These are phyloP conservation scores for Betula pendula DNA, from an alignment of 306 rosid genomes.

Conservation along the genomic window DNA sequence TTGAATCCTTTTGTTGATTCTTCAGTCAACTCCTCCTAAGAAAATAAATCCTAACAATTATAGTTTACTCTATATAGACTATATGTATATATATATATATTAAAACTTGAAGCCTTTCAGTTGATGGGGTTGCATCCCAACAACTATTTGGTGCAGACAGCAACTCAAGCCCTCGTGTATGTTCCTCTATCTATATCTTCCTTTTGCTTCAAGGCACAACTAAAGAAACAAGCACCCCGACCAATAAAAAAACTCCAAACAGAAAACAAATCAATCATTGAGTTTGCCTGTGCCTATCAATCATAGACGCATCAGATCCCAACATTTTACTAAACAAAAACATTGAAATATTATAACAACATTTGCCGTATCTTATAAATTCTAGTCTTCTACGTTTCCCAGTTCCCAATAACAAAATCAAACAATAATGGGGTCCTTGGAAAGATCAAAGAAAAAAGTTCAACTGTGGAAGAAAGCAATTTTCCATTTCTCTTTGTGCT, in stretches of 20 bases:
- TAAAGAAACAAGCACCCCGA: constrained; percentile 43
- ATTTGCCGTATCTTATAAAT: constrained; percentile 27
- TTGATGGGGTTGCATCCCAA: constrained; percentile 69
- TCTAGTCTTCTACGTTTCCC: constrained; percentile 19
- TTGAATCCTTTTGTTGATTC: background rate
- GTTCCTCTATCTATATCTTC: constrained; percentile 27
- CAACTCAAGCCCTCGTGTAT: constrained; percentile 41
- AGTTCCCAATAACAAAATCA: constrained; percentile 24
- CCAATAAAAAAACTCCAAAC: constrained; percentile 38
- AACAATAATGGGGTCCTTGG: constrained; percentile 60
- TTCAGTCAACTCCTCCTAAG: constrained; percentile 16
- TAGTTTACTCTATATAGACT: no score
- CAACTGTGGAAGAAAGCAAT: constrained; percentile 86
- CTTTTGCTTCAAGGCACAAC: constrained; percentile 88
- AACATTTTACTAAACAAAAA: constrained; percentile 26
- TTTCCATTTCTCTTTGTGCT: constrained; percentile 79
- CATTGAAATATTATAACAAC: background rate
- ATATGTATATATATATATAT: background rate
- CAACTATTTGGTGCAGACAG: constrained; percentile 70
- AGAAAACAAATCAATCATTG: constrained; percentile 29
- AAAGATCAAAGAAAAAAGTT: constrained; percentile 76
- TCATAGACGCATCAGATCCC: constrained; percentile 27
- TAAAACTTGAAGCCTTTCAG: constrained; percentile 13
- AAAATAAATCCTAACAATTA: constrained; percentile 7
- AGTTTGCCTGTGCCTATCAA: constrained; percentile 47